These are phyloP conservation scores for Escallonia herrerae DNA, from an alignment of 129 eudicot species.

Conservation along the genomic window DNA sequence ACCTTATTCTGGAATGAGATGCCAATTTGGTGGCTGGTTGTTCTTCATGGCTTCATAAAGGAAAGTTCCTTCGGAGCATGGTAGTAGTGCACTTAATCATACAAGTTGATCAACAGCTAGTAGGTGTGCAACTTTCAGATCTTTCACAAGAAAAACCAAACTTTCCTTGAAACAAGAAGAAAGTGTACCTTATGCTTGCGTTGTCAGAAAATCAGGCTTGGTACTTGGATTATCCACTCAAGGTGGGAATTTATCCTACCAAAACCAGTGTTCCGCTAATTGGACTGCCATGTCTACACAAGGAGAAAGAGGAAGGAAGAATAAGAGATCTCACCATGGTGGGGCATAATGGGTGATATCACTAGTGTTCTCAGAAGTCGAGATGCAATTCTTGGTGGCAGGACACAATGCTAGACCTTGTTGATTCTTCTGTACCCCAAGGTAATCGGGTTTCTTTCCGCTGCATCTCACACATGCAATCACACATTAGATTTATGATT, in stretches of 20 bases:
- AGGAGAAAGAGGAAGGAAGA: background rate
- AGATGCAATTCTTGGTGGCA: conserved; percentile 78
- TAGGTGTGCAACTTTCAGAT: too few relatives aligned
- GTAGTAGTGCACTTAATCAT: background rate
- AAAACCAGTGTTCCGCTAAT: too few relatives aligned
- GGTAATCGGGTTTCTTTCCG: conserved; percentile 76
- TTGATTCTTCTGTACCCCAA: conserved; percentile 86
- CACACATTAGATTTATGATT: background rate
- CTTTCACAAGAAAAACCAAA: too few relatives aligned
- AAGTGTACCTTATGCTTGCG: background rate
- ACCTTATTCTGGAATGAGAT: too few relatives aligned
- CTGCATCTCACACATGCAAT: conserved; percentile 40
- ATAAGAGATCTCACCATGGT: conserved; percentile 53
- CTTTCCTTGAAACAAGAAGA: background rate
- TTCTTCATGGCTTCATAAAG: background rate
- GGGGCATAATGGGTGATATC: conserved; percentile 82
- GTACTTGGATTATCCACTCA: too few relatives aligned
- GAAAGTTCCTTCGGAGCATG: background rate
- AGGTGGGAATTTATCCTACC: too few relatives aligned
- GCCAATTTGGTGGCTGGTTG: too few relatives aligned
- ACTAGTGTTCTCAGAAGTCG: conserved; percentile 77
- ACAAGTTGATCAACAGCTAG: too few relatives aligned
- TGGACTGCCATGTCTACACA: too few relatives aligned
- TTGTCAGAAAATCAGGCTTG: too few relatives aligned
- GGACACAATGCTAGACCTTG: conserved; percentile 78